Evolutionary conservation across 768 basidiomycete species (phyloP).

Genomic region (Boletus rubroflammeus): DNA sequence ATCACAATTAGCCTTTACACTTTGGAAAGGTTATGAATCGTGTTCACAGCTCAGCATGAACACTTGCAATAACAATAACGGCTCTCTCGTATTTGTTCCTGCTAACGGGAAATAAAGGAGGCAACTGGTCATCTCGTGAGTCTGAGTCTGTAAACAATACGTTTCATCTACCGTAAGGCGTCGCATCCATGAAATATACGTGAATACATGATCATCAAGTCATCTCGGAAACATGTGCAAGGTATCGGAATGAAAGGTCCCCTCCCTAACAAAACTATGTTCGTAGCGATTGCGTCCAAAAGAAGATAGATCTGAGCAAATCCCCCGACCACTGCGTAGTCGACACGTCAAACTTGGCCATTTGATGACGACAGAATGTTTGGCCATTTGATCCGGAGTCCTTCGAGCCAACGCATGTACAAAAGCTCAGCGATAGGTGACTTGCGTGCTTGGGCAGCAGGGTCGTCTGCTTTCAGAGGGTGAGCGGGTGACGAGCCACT

Average conservation of each 20-base stretch:
- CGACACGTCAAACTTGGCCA: background rate
- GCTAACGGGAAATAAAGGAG: background rate
- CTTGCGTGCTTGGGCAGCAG: slow-evolving; percentile 47
- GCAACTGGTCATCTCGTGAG: background rate
- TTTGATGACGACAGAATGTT: slow-evolving; percentile 45
- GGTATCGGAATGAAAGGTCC: background rate
- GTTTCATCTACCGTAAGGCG: slow-evolving; percentile 4
- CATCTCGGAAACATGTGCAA: background rate
- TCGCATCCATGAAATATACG: slow-evolving; percentile 10
- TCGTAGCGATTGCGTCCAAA: slow-evolving; percentile 1
- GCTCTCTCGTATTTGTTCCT: background rate
- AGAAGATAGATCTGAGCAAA: background rate
- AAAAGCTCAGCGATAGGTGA: slow-evolving; percentile 93
- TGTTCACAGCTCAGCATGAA: background rate
- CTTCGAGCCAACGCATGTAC: slow-evolving; percentile 97
- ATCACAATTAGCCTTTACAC: background rate
- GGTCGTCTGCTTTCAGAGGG: slow-evolving; percentile 36
- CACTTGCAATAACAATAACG: background rate
- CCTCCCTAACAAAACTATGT: background rate
- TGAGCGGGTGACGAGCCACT: slow-evolving; percentile 28
- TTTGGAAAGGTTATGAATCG: background rate
- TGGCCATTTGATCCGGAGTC: slow-evolving; percentile 88
- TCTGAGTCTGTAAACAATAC: slow-evolving; percentile 4
- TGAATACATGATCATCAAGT: slow-evolving; percentile 10
- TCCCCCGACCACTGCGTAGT: background rate